Conservation (phyloP, 768 basidiomycete species). For the Pulveroboletus sp. region DNA sequence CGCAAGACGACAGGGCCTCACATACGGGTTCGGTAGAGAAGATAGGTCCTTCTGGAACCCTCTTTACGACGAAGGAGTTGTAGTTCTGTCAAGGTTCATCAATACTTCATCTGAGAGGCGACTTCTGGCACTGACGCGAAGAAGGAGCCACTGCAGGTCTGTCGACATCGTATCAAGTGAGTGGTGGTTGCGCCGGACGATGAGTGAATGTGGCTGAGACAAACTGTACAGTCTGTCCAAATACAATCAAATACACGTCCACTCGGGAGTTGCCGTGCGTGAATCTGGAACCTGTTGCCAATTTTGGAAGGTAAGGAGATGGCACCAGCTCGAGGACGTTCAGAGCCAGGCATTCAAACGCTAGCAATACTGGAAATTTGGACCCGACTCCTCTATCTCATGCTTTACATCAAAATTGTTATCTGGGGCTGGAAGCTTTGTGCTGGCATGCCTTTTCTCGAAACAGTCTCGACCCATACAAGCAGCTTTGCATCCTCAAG, state of each 20-base stretch:
- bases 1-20: constrained; percentile 13
- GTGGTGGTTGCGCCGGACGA: constrained; percentile 14
- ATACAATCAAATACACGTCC: constrained; percentile 19
- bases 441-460: too few relatives aligned
- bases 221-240: constrained; percentile 31
- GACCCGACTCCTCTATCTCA: too few relatives aligned
- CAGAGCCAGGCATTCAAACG: too few relatives aligned
- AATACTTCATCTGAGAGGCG: not conserved
- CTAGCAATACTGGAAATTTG: too few relatives aligned
- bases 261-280: not conserved
- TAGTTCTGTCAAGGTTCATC: constrained; percentile 46
- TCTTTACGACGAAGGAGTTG: constrained; percentile 86
- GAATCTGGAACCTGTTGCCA: too few relatives aligned
- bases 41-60: constrained; percentile 61
- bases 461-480: too few relatives aligned
- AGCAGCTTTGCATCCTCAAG: too few relatives aligned
- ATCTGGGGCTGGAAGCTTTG: too few relatives aligned
- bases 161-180: constrained; percentile 58
- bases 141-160: constrained; percentile 92
- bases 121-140: constrained; percentile 58
- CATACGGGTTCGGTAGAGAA: constrained; percentile 84
- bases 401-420: too few relatives aligned
- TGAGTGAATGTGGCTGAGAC: constrained; percentile 28
- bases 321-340: too few relatives aligned
- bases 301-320: too few relatives aligned